Conservation (phyloP, 306 rosid species). For the Malus orientalis region DNA sequence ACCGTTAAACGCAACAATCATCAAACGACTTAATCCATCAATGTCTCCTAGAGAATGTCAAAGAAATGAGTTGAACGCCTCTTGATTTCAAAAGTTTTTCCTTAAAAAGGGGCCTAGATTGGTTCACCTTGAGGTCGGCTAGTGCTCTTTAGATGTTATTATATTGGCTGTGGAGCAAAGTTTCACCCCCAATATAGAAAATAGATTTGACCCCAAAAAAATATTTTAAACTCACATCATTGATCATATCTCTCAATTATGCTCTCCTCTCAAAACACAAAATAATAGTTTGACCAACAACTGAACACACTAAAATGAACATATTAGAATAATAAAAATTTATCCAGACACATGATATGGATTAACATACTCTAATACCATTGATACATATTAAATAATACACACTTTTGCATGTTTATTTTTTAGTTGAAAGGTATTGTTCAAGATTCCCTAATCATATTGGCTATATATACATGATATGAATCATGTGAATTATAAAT, state of each 20-base stretch:
- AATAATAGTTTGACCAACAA: not conserved
- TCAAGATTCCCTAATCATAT: not conserved
- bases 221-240: not conserved
- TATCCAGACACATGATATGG: not conserved
- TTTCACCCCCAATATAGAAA: not conserved
- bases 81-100: not conserved
- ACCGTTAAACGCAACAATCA: not conserved
- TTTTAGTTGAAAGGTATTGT: not conserved
- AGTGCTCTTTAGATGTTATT: not conserved
- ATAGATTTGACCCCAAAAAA: not conserved
- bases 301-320: not conserved
- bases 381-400: not conserved
- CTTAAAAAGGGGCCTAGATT: not conserved
- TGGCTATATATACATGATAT: not conserved
- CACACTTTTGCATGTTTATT: not conserved
- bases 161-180: not conserved
- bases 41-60: not conserved
- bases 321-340: no score
- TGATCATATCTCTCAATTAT: not conserved
- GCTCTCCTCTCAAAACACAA: not conserved
- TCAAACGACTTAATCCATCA: not conserved
- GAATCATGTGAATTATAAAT: slow-evolving; percentile 1
- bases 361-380: not conserved
- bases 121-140: not conserved
- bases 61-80: not conserved